A percentile compares a stretch with the other conserved stretches of the same genome.
phyloP scores from a whole-genome alignment of 805 yeast species.

The Kluyveromyces siamensis region DNA sequence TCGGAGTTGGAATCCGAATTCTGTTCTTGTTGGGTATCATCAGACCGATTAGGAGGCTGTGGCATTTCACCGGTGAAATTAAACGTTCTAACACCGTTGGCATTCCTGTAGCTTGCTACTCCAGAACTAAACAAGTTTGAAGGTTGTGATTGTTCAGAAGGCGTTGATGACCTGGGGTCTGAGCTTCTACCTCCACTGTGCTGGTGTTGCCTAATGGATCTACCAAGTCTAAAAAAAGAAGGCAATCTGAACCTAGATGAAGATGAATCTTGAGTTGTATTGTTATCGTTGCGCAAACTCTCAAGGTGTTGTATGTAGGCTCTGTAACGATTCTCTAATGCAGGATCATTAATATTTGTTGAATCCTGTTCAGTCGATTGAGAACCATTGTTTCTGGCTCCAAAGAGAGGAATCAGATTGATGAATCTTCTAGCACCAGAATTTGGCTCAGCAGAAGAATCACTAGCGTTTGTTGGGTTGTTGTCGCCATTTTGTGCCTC shows the following conservation, averaged over 20 bases:
- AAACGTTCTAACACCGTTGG: slow-evolving; percentile 20
- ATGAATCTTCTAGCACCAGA: neutral
- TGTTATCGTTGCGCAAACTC: slow-evolving; percentile 1
- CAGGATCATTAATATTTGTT: neutral
- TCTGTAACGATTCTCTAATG: neutral
- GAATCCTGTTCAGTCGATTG: neutral
- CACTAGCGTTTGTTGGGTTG: neutral
- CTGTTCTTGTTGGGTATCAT: neutral
- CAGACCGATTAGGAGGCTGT: slow-evolving; percentile 1
- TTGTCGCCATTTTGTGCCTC: neutral
- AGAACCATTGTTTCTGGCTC: neutral
- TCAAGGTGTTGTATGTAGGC: neutral
- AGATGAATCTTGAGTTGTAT: neutral
- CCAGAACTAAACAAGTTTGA: slow-evolving; percentile 21
- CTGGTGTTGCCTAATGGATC: neutral
- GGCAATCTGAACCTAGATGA: slow-evolving; percentile 2
- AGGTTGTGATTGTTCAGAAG: neutral
- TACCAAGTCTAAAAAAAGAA: slow-evolving; percentile 1
- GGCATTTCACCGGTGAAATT: slow-evolving; percentile 9
- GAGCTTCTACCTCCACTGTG: neutral
- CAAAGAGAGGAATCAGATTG: neutral
- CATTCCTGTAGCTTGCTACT: slow-evolving; percentile 27
- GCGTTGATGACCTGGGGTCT: neutral
- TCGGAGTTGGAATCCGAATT: neutral
- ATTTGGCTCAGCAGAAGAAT: neutral